Conservation (phyloP, 2,329 filamentous ascomycete genomes). For the Aspergillus caelatus region DNA sequence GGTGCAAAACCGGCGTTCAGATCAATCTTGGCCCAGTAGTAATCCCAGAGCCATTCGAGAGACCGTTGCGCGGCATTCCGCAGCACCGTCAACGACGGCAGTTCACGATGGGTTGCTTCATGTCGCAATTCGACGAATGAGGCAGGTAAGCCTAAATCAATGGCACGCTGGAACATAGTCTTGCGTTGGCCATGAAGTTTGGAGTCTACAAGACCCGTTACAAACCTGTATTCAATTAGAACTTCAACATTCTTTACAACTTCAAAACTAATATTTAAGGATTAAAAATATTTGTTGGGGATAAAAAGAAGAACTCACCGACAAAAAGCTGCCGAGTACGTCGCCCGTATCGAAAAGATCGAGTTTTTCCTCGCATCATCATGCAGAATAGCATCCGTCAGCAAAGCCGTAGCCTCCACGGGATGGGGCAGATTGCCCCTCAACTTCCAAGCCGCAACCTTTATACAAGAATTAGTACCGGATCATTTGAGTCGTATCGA, state of each 20-base stretch:
- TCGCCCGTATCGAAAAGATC: constrained; percentile 48
- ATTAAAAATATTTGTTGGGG: background rate
- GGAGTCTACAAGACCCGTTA: constrained; percentile 49
- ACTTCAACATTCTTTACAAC: background rate
- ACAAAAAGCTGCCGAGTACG: constrained; percentile 50
- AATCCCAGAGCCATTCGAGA: constrained; percentile 83
- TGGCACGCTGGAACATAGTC: constrained; percentile 50
- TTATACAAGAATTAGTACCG: background rate
- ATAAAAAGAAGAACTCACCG: constrained; percentile 35
- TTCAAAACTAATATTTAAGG: background rate
- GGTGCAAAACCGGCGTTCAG: constrained; percentile 18
- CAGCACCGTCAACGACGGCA: constrained; percentile 75
- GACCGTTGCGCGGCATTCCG: constrained; percentile 70
- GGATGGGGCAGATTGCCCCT: constrained; percentile 49
- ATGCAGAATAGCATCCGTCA: constrained; percentile 50
- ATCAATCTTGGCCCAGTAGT: constrained; percentile 72
- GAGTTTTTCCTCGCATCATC: constrained; percentile 46
- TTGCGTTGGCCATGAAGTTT: constrained; percentile 44
- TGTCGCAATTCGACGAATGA: constrained; percentile 88
- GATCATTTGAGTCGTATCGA: background rate
- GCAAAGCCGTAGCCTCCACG: constrained; percentile 49
- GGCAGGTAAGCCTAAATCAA: constrained; percentile 51
- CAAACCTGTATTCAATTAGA: constrained; percentile 37
- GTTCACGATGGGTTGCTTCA: constrained; percentile 85
- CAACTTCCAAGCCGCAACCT: constrained; percentile 51